A percentile compares a stretch with the other conserved stretches of the same genome.
phyloP scores from a whole-genome alignment of 805 yeast genomes.

The Lachancea fermentati region DNA sequence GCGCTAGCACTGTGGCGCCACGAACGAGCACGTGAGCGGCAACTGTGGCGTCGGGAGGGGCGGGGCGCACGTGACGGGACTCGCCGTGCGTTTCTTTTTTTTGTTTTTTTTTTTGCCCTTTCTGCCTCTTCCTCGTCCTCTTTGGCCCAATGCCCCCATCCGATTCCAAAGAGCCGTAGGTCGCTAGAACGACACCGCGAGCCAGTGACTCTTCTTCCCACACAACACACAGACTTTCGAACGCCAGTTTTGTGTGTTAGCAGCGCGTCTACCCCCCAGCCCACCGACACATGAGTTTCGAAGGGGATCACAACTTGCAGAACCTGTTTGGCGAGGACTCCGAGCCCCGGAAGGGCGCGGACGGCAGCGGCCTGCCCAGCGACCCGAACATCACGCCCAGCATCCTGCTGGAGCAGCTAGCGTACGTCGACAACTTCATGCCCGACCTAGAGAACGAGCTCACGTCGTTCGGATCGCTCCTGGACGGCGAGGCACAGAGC shows the following conservation, averaged over 20 bases:
- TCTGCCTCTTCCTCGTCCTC: too few species aligned
- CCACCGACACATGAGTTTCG: slow-evolving; percentile 6
- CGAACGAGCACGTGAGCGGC: neutral
- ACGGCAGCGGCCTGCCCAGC: slow-evolving; percentile 3
- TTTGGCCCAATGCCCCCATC: too few species aligned
- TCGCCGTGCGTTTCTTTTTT: too few species aligned
- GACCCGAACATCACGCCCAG: slow-evolving; percentile 32
- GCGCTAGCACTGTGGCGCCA: neutral
- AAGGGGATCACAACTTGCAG: slow-evolving; percentile 3
- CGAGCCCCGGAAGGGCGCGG: slow-evolving; percentile 4
- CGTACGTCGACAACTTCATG: slow-evolving; percentile 73
- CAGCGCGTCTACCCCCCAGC: neutral
- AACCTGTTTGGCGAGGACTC: slow-evolving; percentile 7
- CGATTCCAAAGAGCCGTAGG: too few species aligned
- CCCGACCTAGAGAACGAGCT: slow-evolving; percentile 36
- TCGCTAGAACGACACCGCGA: too few species aligned
- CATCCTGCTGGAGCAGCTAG: slow-evolving; percentile 64
- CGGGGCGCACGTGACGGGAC: neutral
- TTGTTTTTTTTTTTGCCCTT: neutral
- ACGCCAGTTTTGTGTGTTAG: neutral
- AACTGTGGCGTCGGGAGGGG: neutral
- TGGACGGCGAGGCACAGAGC: slow-evolving; percentile 3
- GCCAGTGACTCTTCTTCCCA: too few species aligned
- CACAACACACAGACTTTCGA: neutral
- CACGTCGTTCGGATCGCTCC: slow-evolving; percentile 6